Evolutionary conservation across 345 rosid species (phyloP), one percentile per base, ranked within the genome.

Genomic region (Ceriops zippeliana): DNA sequence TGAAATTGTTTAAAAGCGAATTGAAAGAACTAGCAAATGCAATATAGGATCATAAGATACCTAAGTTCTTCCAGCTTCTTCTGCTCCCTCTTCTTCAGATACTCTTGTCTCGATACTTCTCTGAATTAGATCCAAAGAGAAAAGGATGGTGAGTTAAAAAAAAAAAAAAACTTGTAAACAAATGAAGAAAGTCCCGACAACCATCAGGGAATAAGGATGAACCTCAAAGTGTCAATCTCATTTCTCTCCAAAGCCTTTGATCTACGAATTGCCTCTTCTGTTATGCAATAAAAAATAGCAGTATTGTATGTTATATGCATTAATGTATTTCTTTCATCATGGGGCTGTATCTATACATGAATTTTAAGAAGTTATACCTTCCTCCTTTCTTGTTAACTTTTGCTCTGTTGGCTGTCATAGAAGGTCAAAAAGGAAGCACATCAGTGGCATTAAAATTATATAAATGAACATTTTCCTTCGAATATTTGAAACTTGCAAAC

Each of bases 61-160:
- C 88, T 85, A 66, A 93, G 82, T 82, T 93, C 98, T 59, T 93
- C 98, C 80, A 93, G 77, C 81, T 93, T 93, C 84, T 93, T 93
- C 75, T 91, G 95, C 81, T 93, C 98, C 76, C 98, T 88, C 79
- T 91, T 91, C 86, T 91, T 93, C 52, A 93, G 78, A 81, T 93
- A 93, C 70, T 89, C 97, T 78, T 72, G 95, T 75, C 98, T 84
- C 70, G 98, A 93, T 68, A 91, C 83, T 77, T 93, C 88, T 73
- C 98, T 92, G 87, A 56, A 76, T 62, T 31, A 71, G 56, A 68
- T 24, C 68, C 67, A 76, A 70, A 16, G 47, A 67, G 30, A 68
- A 53, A 20, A 80, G 68, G 61, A 74, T 68, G 10, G 26, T 68
- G 10, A 30, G 62, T 24, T 24, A 27, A 20, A 6, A 8, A 7